Conservation (phyloP, 345 rosid species). For the Conringia planisiliqua region DNA sequence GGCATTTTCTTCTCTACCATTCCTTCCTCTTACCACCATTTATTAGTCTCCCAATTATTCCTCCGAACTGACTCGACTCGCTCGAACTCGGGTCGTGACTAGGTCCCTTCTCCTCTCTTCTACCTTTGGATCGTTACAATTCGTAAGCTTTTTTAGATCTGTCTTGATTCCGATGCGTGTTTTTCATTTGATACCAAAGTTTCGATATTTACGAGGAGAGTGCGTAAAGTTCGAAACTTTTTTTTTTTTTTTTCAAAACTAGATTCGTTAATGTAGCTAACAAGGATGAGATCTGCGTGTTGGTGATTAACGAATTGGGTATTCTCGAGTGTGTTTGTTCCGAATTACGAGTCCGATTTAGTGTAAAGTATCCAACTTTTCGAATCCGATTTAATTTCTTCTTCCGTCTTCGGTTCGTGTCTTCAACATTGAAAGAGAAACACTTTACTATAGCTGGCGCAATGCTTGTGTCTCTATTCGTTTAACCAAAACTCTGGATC, state of each 20-base stretch:
- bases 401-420: not conserved
- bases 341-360: not conserved
- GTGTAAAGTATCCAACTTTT: constrained; percentile 1
- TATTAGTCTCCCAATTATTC: not conserved
- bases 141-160: constrained; percentile 4
- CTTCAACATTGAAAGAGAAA: not conserved
- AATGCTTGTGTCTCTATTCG: not conserved
- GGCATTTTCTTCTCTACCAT: not conserved
- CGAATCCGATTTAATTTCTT: not conserved
- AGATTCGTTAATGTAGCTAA: constrained; percentile 10
- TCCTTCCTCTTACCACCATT: not conserved
- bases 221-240: not conserved
- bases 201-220: constrained; percentile 37
- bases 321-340: not conserved
- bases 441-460: not conserved
- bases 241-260: not conserved
- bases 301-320: not conserved
- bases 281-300: not conserved
- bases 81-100: constrained; percentile 12
- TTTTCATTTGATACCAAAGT: not conserved
- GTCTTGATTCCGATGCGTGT: constrained; percentile 18
- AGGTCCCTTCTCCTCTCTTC: constrained; percentile 2
- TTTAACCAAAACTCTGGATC: constrained; percentile 15
- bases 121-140: not conserved
- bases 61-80: not conserved